These are phyloP conservation scores for Colletotrichum tanaceti DNA, from an alignment of 2,329 filamentous ascomycete species.

Conservation along the genomic window DNA sequence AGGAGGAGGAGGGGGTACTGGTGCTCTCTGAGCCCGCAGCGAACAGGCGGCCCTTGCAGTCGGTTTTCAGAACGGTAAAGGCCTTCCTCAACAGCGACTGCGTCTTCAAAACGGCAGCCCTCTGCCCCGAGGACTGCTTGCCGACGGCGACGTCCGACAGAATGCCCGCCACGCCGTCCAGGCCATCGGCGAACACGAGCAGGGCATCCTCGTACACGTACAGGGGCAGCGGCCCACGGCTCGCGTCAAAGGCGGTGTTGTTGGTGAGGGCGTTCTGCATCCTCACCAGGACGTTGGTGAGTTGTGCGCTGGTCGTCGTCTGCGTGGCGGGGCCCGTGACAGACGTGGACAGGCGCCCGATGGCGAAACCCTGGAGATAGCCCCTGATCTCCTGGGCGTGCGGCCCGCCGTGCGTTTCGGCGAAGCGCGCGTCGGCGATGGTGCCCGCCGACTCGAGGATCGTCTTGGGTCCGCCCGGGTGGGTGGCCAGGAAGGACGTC, in stretches of 20 bases:
- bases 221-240: constrained; percentile 21
- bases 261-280: constrained; percentile 36
- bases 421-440: constrained; percentile 29
- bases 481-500: constrained; percentile 86
- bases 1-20: too few relatives aligned
- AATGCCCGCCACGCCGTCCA: constrained; percentile 6
- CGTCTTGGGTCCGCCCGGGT: constrained; percentile 76
- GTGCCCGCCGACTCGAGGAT: constrained; percentile 36
- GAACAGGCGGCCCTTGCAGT: constrained; percentile 16
- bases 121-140: neutral
- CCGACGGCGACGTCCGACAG: neutral
- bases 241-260: constrained; percentile 28
- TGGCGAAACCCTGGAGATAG: constrained; percentile 22
- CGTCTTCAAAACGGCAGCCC: neutral
- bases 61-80: constrained; percentile 19
- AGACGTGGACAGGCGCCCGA: constrained; percentile 26
- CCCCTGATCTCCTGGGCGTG: constrained; percentile 32
- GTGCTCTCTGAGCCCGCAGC: neutral
- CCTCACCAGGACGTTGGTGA: constrained; percentile 13
- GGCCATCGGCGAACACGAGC: constrained; percentile 25
- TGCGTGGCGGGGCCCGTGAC: neutral
- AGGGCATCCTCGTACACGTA: constrained; percentile 36
- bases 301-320: neutral
- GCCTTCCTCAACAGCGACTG: constrained; percentile 23
- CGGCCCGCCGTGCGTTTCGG: constrained; percentile 30